Evolutionary conservation across 2,329 filamentous ascomycete genomes (phyloP).

Genomic region (Colletotrichum eremochloae): DNA sequence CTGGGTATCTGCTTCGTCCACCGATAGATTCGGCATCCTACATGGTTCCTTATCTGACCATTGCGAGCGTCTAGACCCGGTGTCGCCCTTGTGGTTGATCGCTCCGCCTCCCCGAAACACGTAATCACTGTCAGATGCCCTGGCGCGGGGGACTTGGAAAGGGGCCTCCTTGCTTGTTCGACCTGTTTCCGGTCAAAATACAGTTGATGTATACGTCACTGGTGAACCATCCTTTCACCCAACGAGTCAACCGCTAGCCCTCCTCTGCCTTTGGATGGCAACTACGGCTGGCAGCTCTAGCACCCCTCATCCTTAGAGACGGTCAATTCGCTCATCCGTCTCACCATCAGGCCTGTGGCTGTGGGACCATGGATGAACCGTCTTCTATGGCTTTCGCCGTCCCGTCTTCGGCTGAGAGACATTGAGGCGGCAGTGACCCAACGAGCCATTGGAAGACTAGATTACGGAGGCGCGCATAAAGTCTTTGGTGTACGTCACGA

Average conservation of each 20-base stretch:
- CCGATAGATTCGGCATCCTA: not conserved
- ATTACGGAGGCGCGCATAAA: not conserved
- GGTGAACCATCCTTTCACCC: not conserved
- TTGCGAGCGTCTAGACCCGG: not conserved
- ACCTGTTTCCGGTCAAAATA: not conserved
- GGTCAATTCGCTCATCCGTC: slow-evolving; percentile 22
- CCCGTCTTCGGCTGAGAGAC: slow-evolving; percentile 22
- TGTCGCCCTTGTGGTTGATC: slow-evolving; percentile 4
- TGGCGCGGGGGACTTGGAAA: not conserved
- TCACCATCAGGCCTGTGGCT: slow-evolving; percentile 1
- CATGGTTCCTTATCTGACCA: not conserved
- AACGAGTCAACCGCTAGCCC: not conserved
- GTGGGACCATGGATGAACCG: slow-evolving; percentile 17
- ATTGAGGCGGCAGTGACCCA: not conserved
- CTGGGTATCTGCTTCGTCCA: not conserved
- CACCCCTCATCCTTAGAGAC: not conserved
- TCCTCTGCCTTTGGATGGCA: slow-evolving; percentile 18
- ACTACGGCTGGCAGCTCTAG: slow-evolving; percentile 9
- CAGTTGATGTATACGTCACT: slow-evolving; percentile 7
- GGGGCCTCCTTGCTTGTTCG: slow-evolving; percentile 9
- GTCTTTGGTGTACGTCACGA: slow-evolving; percentile 25
- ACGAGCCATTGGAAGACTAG: slow-evolving; percentile 6
- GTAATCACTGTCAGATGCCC: slow-evolving; percentile 1
- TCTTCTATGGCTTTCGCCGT: slow-evolving; percentile 26
- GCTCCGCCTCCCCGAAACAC: slow-evolving; percentile 21